Conservation (phyloP, 768 basidiomycete genomes). For the Mycena alexandri region DNA sequence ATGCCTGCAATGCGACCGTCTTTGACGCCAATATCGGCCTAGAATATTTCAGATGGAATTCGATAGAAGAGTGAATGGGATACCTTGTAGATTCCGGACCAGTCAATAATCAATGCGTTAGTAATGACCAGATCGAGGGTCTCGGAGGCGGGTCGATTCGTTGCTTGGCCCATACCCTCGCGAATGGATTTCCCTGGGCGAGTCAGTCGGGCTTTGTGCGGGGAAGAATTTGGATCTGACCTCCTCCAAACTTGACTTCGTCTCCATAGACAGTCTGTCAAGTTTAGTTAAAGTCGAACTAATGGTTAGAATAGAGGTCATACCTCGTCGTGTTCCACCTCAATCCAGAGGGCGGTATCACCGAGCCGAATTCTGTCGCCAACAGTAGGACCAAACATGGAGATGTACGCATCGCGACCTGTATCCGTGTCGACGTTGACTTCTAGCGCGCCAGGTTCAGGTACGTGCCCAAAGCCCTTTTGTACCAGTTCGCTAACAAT, state of each 20-base stretch:
- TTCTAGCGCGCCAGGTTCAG: constrained; percentile 72
- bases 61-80: neutral
- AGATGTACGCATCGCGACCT: constrained; percentile 80
- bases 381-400: constrained; percentile 95
- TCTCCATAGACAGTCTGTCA: constrained; percentile 89
- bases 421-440: constrained; percentile 68
- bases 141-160: constrained; percentile 73
- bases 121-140: constrained; percentile 94
- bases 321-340: constrained; percentile 90
- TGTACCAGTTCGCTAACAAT: constrained; percentile 64
- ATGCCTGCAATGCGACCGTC: constrained; percentile 85
- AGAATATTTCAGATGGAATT: constrained; percentile 22
- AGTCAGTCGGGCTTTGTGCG: neutral
- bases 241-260: constrained; percentile 98
- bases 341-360: constrained; percentile 91
- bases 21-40: constrained; percentile 97
- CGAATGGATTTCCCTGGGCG: constrained; percentile 87
- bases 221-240: constrained; percentile 49
- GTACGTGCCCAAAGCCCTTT: constrained; percentile 77
- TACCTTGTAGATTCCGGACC: constrained; percentile 96
- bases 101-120: constrained; percentile 94
- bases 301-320: constrained; percentile 25
- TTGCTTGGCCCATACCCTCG: constrained; percentile 97
- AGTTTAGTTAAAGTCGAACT: constrained; percentile 1
- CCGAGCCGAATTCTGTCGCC: constrained; percentile 92